Evolutionary conservation across 2,329 filamentous ascomycete genomes (phyloP), one percentile per base, ranked within the genome.

Genomic region (Ceratocystis albifundus): DNA sequence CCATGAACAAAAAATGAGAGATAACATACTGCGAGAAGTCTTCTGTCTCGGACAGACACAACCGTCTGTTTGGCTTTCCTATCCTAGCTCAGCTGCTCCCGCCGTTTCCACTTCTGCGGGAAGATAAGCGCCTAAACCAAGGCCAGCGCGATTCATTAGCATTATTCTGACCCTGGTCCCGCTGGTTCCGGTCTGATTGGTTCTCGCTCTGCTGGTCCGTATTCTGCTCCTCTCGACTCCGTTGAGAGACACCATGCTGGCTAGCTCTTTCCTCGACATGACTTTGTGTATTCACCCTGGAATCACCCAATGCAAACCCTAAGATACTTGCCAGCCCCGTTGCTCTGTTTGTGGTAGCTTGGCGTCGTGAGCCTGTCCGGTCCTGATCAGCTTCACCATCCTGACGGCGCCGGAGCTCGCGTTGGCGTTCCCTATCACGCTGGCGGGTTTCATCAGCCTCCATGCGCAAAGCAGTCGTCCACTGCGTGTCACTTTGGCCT

Each of bases 341-440:
- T n/a, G 55, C 2, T 6, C 25, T n/a, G 7, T n/a, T 36, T 10
- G 55, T n/a, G 8, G 55, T 6, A 20, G 55, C 55, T 36, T 59
- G 28, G 4, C 55, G 55, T 32, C 55, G 30, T n/a, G 25, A 8
- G 17, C 17, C 30, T 59, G 28, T 28, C 17, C 61, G 61, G 7
- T 48, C 36, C 22, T 32, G 61, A 5, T 63, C 61, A 32, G 10
- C 32, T 15, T 41, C 44, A 20, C 17, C 6, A 32, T 59, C 55
- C 10, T 20, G 6, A 36, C 25, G 55, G 5, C 55, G 28, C 32
- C 32, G 55, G 15, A 28, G 61, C 44, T 63, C 22, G 30, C 61
- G 61, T 63, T 63, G 36, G 25, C 61, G 61, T 20, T 63, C 45
- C 28, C 61, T 30, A 32, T 50, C 44, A 8, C 61, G 61, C 61